Conservation (phyloP, 345 rosid genomes). For the Microthlaspi erraticum region DNA sequence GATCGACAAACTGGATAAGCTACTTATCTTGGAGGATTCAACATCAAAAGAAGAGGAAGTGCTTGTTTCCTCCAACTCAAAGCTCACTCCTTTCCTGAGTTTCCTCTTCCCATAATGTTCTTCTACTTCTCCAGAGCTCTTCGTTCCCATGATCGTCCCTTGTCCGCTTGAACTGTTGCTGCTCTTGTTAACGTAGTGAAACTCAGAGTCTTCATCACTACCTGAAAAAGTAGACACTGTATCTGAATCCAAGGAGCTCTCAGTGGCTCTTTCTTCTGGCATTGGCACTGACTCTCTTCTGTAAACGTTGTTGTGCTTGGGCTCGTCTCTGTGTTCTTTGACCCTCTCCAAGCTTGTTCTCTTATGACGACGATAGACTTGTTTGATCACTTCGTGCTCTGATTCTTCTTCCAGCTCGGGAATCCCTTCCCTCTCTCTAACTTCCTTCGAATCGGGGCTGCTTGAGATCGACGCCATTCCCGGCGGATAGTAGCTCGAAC, state of each 20-base stretch:
- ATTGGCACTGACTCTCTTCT: slow-evolving; percentile 47
- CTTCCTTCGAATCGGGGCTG: slow-evolving; percentile 89
- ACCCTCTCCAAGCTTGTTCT: slow-evolving; percentile 40
- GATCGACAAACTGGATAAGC: slow-evolving; percentile 63
- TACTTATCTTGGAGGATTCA: slow-evolving; percentile 67
- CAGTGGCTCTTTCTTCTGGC: slow-evolving; percentile 47
- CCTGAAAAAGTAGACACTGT: slow-evolving; percentile 37
- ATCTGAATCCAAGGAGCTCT: slow-evolving; percentile 36
- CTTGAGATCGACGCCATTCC: slow-evolving; percentile 65
- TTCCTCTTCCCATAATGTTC: slow-evolving; percentile 53
- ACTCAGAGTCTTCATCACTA: slow-evolving; percentile 38
- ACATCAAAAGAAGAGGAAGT: slow-evolving; percentile 47
- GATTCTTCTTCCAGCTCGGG: slow-evolving; percentile 94
- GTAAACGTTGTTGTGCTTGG: slow-evolving; percentile 18
- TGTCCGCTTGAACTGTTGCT: slow-evolving; percentile 47
- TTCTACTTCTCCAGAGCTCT: slow-evolving; percentile 48
- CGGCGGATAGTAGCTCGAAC: slow-evolving; percentile 38
- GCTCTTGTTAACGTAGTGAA: slow-evolving; percentile 40
- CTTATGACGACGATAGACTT: slow-evolving; percentile 47
- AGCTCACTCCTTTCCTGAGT: slow-evolving; percentile 61
- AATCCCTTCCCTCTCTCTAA: slow-evolving; percentile 92
- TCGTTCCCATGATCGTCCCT: slow-evolving; percentile 50
- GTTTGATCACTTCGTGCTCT: slow-evolving; percentile 64
- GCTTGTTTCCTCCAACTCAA: slow-evolving; percentile 70
- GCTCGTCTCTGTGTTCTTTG: slow-evolving; percentile 35